phyloP scores from a whole-genome alignment of 2,329 filamentous ascomycete genomes.

The Verticillium tricorpus region DNA sequence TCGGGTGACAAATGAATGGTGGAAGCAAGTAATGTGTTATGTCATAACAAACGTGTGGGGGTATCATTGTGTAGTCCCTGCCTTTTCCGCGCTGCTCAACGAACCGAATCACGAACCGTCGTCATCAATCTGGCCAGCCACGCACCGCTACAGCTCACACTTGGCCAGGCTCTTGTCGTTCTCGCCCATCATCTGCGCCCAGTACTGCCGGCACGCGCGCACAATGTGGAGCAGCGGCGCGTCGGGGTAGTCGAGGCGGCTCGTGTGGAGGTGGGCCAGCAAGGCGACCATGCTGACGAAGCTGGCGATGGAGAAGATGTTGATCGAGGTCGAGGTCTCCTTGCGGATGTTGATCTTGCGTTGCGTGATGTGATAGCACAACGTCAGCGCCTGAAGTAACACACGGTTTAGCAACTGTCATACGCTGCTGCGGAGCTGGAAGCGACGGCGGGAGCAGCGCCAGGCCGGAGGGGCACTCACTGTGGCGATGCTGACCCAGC shows the following conservation, averaged over 20 bases:
- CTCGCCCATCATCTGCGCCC: background rate
- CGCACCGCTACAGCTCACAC: background rate
- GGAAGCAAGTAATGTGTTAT: background rate
- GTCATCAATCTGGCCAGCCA: too few species aligned
- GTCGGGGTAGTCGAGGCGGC: slow-evolving; percentile 55
- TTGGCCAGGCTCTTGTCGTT: background rate
- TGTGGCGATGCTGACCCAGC: slow-evolving; percentile 74
- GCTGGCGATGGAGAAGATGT: slow-evolving; percentile 71
- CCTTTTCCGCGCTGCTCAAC: too few species aligned
- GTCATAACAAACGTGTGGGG: background rate
- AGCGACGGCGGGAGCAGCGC: background rate
- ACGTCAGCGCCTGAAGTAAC: slow-evolving; percentile 58
- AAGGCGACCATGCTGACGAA: slow-evolving; percentile 71
- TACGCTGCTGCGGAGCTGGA: too few species aligned
- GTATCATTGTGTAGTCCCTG: background rate
- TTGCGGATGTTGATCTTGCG: slow-evolving; percentile 76
- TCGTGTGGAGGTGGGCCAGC: slow-evolving; percentile 61
- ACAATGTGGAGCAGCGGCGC: slow-evolving; percentile 44
- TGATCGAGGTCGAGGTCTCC: slow-evolving; percentile 72
- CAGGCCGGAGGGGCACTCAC: slow-evolving; percentile 32
- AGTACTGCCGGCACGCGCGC: background rate
- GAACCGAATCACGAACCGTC: too few species aligned
- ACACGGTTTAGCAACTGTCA: background rate
- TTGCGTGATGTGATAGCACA: slow-evolving; percentile 72
- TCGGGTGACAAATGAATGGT: background rate